phyloP scores from a whole-genome alignment of 768 basidiomycete species.

The Scleroderma bovista region DNA sequence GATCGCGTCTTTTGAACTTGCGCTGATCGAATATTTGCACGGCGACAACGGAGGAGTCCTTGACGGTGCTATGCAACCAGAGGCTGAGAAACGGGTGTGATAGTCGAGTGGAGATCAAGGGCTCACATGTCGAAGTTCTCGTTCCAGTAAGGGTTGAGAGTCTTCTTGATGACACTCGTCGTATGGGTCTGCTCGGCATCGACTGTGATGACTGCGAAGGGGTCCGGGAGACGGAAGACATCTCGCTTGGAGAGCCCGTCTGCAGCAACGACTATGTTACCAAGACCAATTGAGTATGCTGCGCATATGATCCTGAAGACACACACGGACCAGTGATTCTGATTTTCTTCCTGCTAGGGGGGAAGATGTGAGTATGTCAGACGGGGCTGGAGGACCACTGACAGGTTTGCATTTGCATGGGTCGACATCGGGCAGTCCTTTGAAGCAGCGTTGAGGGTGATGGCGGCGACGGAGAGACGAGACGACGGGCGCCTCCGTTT shows the following conservation, averaged over 20 bases:
- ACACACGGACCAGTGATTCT: slow-evolving; percentile 63
- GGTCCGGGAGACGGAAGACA: slow-evolving; percentile 94
- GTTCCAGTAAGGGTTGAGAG: slow-evolving; percentile 94
- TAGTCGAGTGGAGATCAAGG: not conserved
- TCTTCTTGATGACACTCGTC: slow-evolving; percentile 95
- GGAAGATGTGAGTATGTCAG: slow-evolving; percentile 9
- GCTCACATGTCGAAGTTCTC: slow-evolving; percentile 96
- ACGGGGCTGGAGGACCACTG: slow-evolving; percentile 6
- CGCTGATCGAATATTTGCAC: slow-evolving; percentile 99
- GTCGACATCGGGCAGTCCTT: slow-evolving; percentile 20
- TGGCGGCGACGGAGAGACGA: slow-evolving; percentile 9
- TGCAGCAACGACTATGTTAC: slow-evolving; percentile 78
- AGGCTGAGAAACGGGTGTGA: slow-evolving; percentile 1
- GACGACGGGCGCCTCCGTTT: slow-evolving; percentile 11
- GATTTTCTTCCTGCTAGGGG: slow-evolving; percentile 63
- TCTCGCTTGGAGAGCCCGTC: slow-evolving; percentile 92
- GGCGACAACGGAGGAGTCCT: slow-evolving; percentile 95
- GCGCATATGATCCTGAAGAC: too few relatives aligned
- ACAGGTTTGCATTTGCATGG: slow-evolving; percentile 21
- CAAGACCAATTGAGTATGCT: slow-evolving; percentile 4
- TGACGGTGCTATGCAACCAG: slow-evolving; percentile 63
- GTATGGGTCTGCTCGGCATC: slow-evolving; percentile 97
- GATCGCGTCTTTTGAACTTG: slow-evolving; percentile 98
- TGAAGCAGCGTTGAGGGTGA: slow-evolving; percentile 4
- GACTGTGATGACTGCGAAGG: slow-evolving; percentile 97